Base-by-base conservation (phyloP, 768 basidiomycete genomes). In the Phlegmacium glaucopus region DNA sequence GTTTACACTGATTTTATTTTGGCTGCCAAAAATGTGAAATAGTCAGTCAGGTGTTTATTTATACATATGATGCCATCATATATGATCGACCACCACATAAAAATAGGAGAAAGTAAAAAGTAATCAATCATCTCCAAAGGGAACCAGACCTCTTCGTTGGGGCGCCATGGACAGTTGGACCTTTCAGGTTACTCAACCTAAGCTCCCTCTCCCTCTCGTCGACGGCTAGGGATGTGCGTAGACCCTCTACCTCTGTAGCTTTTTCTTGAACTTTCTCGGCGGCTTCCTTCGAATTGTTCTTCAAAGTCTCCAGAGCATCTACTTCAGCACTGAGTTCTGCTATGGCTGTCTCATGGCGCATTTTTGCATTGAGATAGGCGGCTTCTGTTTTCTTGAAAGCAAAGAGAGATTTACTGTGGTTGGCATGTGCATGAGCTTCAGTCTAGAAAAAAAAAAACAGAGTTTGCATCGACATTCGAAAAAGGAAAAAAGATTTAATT, bases 171-270 rank as follows among this genome's bases (percentile, higher is more conserved):
- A 22, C 22, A 6, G n/a, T 34, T n/a, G 2, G n/a, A n/a, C 63
- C 68, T 2, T 66, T 70, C 28, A 83, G 60, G 50, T 75, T 61
- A 2, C 54, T 62, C 15, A 82, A 54, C 59, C 74, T 80, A 4
- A 71, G 72, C 47, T 74, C 75, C 38, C 85, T 70, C 62, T 86
- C 85, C 45, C 78, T 74, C 69, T 90, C 88, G 54, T 90, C 88
- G 7, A 80, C 81, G 29, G 77, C 78, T 59, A 85, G 83, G 55
- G 81, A 74, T 15, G 72, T 69, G 26, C 87, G 70, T 43, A 90
- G 61, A 51, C 75, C 74, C 54, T 90, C 86, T 2, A 92, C 75
- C 57, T 90, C 86, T 45, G 78, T 74, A n/a, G 77, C 76, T 71
- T 90, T 90, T 45, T 82, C 82, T 42, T 81, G 75, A 44, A 90